Percentiles rank a stretch among this genome's conserved stretches.
phyloP scores from a whole-genome alignment of 306 rosid species.

The Canavalia gladiata region DNA sequence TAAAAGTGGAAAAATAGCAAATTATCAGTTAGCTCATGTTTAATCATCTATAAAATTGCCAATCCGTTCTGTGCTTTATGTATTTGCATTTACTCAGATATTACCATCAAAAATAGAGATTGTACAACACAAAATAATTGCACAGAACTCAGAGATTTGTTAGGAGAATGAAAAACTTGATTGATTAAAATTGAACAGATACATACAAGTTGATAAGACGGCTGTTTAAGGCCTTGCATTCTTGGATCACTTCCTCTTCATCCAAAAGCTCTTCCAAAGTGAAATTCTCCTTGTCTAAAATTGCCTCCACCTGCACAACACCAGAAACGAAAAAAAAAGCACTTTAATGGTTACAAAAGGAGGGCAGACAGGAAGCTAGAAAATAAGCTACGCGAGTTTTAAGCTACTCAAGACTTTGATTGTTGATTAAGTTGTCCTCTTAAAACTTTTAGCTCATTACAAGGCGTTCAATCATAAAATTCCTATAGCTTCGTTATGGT shows the following conservation, averaged over 20 bases:
- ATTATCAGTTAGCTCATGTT: slow-evolving; percentile 39
- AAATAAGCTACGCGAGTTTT: slow-evolving; percentile 3
- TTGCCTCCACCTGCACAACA: slow-evolving; percentile 79
- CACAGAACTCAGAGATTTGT: slow-evolving; percentile 5
- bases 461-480: slow-evolving; percentile 33
- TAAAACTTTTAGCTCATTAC: neutral
- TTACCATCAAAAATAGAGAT: slow-evolving; percentile 30
- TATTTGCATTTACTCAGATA: slow-evolving; percentile 14
- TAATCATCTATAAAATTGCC: slow-evolving; percentile 29
- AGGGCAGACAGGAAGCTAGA: neutral
- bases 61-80: slow-evolving; percentile 12
- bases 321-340: slow-evolving; percentile 31
- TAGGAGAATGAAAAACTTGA: neutral
- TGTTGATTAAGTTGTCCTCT: slow-evolving; percentile 4
- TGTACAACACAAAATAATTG: slow-evolving; percentile 5
- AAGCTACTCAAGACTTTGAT: slow-evolving; percentile 32
- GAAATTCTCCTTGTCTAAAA: slow-evolving; percentile 92
- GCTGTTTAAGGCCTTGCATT: slow-evolving; percentile 97
- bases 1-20: slow-evolving; percentile 51
- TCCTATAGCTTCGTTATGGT: neutral
- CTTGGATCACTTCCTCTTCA: slow-evolving; percentile 98
- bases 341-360: slow-evolving; percentile 11
- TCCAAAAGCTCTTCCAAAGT: slow-evolving; percentile 97
- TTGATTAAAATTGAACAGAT: slow-evolving; percentile 29
- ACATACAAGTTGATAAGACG: slow-evolving; percentile 94